Evolutionary conservation across 768 basidiomycete genomes (phyloP).

Genomic region (Amanita muscaria): DNA sequence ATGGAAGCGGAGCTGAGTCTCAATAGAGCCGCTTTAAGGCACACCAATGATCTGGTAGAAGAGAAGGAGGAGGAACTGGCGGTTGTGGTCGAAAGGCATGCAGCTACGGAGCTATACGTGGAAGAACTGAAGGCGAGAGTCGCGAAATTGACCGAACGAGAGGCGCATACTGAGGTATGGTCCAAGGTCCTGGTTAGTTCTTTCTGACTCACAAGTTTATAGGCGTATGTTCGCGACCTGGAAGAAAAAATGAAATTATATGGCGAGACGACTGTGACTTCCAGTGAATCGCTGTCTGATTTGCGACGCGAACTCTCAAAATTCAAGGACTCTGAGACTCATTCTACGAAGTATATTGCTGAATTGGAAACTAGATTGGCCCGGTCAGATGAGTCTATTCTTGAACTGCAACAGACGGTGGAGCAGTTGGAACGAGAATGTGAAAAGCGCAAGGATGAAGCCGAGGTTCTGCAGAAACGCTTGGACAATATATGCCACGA

Average conservation of each 20-base stretch:
- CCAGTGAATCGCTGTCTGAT: constrained; percentile 73
- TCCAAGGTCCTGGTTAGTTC: constrained; percentile 9
- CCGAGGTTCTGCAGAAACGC: constrained; percentile 58
- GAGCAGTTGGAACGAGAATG: constrained; percentile 72
- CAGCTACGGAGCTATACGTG: constrained; percentile 77
- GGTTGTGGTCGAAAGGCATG: constrained; percentile 56
- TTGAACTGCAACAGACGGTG: constrained; percentile 59
- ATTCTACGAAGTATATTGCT: constrained; percentile 70
- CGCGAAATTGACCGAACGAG: constrained; percentile 78
- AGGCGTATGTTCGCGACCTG: constrained; percentile 91
- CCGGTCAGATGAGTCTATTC: constrained; percentile 70
- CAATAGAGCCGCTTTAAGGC: constrained; percentile 77
- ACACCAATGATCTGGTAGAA: constrained; percentile 88
- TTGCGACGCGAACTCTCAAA: constrained; percentile 75
- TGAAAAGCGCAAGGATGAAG: constrained; percentile 65
- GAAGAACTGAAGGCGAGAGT: constrained; percentile 78
- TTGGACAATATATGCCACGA: constrained; percentile 63
- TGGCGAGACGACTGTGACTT: constrained; percentile 69
- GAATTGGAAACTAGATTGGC: constrained; percentile 80
- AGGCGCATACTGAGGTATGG: constrained; percentile 89
- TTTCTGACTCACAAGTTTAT: constrained; percentile 12
- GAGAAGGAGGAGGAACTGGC: constrained; percentile 82
- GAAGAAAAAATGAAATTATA: constrained; percentile 86
- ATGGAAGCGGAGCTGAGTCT: constrained; percentile 90
- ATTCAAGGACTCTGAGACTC: constrained; percentile 67